A percentile compares a stretch with the other conserved stretches of the same genome.
These are phyloP conservation scores for Yamadazyma diddensiae DNA, from an alignment of 1,139 yeast species.

Conservation along the genomic window DNA sequence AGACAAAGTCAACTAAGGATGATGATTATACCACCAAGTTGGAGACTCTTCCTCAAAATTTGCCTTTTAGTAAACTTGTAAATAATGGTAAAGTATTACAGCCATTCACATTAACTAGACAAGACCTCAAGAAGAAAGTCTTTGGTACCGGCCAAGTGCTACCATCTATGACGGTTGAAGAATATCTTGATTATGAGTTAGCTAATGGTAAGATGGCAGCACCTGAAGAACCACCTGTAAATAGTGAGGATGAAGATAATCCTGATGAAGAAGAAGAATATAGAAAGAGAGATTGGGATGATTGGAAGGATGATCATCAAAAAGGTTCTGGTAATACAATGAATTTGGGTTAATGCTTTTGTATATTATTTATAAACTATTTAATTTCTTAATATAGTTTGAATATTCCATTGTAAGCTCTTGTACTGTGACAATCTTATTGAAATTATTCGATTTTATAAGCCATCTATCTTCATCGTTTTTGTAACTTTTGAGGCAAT, in stretches of 20 bases:
- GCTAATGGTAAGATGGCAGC: slow-evolving; percentile 76
- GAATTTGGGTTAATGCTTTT: slow-evolving; percentile 58
- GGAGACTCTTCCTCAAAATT: slow-evolving; percentile 40
- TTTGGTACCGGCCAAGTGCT: slow-evolving; percentile 90
- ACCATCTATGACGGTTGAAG: slow-evolving; percentile 96
- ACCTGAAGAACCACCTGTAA: slow-evolving; percentile 40
- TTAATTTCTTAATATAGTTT: slow-evolving; percentile 9
- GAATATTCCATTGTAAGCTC: slow-evolving; percentile 11
- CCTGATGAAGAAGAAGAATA: slow-evolving; percentile 45
- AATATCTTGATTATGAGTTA: slow-evolving; percentile 80
- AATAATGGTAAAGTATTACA: slow-evolving; percentile 73
- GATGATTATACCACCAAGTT: slow-evolving; percentile 53
- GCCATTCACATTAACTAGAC: slow-evolving; percentile 79
- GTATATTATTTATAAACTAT: slow-evolving; percentile 5
- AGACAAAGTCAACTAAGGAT: slow-evolving; percentile 8
- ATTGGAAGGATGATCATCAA: slow-evolving; percentile 82
- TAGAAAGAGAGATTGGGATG: slow-evolving; percentile 85
- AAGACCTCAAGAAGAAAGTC: slow-evolving; percentile 60
- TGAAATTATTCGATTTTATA: slow-evolving; percentile 20
- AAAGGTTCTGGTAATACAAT: slow-evolving; percentile 89
- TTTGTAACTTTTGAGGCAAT: slow-evolving; percentile 43
- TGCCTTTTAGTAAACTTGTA: slow-evolving; percentile 36
- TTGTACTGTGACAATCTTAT: slow-evolving; percentile 10
- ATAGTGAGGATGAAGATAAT: slow-evolving; percentile 32
- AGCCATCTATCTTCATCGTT: slow-evolving; percentile 57